A percentile compares a stretch with the other conserved stretches of the same genome.
Evolutionary conservation across 164 flowering plant genomes (phyloP).

Genomic region (Vitis rotundifolia): DNA sequence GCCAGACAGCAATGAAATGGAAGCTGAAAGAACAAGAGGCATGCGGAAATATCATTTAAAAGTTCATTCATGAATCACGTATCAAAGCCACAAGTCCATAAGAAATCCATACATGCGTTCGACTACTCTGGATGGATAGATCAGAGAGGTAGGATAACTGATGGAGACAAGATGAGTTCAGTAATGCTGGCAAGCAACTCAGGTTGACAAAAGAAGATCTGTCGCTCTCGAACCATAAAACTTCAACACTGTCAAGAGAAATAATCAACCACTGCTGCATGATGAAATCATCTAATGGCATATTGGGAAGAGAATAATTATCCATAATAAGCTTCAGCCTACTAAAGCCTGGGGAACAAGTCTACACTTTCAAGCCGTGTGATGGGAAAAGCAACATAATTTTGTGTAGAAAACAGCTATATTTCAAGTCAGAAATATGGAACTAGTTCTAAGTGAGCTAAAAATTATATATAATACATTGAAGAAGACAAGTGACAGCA

Average conservation of each 20-base stretch:
- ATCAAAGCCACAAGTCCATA: not conserved
- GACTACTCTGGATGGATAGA: slow-evolving; percentile 35
- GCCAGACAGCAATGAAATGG: not conserved
- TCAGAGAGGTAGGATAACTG: slow-evolving; percentile 57
- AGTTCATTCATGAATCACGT: not conserved
- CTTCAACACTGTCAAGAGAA: slow-evolving; percentile 64
- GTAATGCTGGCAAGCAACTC: slow-evolving; percentile 82
- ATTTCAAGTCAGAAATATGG: no score
- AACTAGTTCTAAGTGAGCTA: no score
- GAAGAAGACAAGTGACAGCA: not conserved
- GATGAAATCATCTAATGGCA: not conserved
- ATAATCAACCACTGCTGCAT: not conserved
- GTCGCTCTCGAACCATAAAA: slow-evolving; percentile 73
- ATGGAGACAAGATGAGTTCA: slow-evolving; percentile 85
- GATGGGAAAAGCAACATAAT: no score
- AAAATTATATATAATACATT: not conserved
- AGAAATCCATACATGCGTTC: slow-evolving; percentile 53
- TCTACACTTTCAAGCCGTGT: no score
- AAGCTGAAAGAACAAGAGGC: not conserved
- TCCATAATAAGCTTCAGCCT: not conserved
- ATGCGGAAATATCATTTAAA: not conserved
- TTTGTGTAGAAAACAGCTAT: no score
- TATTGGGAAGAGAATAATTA: not conserved
- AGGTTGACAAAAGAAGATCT: slow-evolving; percentile 72
- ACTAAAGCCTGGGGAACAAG: no score